Percentiles rank a stretch among this genome's conserved stretches.
phyloP scores from a whole-genome alignment of 1,284 basidiomycete species.

The Porodaedalea pini region DNA sequence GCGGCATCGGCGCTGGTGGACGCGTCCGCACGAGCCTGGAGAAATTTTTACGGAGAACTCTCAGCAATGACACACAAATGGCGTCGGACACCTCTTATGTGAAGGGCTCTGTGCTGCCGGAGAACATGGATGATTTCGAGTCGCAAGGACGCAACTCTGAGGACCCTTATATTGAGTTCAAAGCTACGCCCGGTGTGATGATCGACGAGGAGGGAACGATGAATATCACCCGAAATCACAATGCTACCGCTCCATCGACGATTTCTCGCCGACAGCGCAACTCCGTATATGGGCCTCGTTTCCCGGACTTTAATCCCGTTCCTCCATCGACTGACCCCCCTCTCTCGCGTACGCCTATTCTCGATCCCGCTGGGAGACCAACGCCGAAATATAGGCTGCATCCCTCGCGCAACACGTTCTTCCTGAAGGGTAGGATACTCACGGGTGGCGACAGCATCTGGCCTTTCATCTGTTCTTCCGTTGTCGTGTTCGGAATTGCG shows the following conservation, averaged over 20 bases:
- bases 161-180: constrained; percentile 16
- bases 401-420: constrained; percentile 74
- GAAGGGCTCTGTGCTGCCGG: background rate
- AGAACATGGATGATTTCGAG: constrained; percentile 14
- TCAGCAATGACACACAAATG: constrained; percentile 17
- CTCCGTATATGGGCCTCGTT: background rate
- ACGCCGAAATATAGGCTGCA: constrained; percentile 58
- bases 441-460: constrained; percentile 82
- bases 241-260: background rate
- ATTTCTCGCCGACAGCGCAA: constrained; percentile 9
- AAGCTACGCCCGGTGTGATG: constrained; percentile 2
- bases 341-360: constrained; percentile 8
- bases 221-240: constrained; percentile 8
- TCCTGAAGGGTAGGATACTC: constrained; percentile 64
- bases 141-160: background rate
- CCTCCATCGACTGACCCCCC: constrained; percentile 3
- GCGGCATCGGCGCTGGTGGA: background rate
- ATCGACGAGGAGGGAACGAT: constrained; percentile 18
- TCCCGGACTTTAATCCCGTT: constrained; percentile 15
- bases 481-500: constrained; percentile 60
- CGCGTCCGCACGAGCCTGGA: constrained; percentile 20
- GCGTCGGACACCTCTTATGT: constrained; percentile 2
- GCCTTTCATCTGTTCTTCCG: constrained; percentile 68
- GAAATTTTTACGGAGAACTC: constrained; percentile 18
- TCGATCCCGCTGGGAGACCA: constrained; percentile 32